phyloP scores from a whole-genome alignment of 805 yeast genomes.

The Blastobotrys robertii region DNA sequence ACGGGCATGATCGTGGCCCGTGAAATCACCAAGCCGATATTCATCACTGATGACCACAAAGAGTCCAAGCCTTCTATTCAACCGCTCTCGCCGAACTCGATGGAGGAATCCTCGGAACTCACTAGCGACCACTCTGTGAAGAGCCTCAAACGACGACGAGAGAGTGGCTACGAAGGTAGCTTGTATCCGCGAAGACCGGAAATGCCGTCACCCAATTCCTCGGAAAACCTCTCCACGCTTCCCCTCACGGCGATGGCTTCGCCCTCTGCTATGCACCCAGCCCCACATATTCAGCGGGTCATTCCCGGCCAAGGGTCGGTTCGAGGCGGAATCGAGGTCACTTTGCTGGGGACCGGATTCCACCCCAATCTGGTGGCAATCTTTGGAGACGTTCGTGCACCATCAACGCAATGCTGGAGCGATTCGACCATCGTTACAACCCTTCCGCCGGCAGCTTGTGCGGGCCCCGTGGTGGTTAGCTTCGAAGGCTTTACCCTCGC shows the following conservation, averaged over 20 bases:
- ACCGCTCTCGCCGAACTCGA: conserved; percentile 24
- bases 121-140: conserved; percentile 11
- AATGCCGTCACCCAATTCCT: background rate
- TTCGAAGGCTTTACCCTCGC: conserved; percentile 45
- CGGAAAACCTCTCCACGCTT: background rate
- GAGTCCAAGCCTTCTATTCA: conserved; percentile 13
- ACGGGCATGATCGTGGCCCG: conserved; percentile 62
- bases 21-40: conserved; percentile 59
- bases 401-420: conserved; percentile 92
- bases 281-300: conserved; percentile 68
- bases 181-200: background rate
- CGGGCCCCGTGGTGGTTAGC: conserved; percentile 91
- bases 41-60: conserved; percentile 93
- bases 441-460: conserved; percentile 78
- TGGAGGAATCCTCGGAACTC: conserved; percentile 27
- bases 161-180: conserved; percentile 13
- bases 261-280: conserved; percentile 1
- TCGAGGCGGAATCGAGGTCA: conserved; percentile 93
- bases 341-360: conserved; percentile 80
- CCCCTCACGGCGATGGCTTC: background rate
- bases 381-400: conserved; percentile 51
- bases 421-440: conserved; percentile 89
- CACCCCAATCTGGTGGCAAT: conserved; percentile 72
- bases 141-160: conserved; percentile 16
- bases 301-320: conserved; percentile 95